Evolutionary conservation across 495 filamentous ascomycete genomes (phyloP), one percentile per base, ranked within the genome.

Genomic region (Tirmania nivea): DNA sequence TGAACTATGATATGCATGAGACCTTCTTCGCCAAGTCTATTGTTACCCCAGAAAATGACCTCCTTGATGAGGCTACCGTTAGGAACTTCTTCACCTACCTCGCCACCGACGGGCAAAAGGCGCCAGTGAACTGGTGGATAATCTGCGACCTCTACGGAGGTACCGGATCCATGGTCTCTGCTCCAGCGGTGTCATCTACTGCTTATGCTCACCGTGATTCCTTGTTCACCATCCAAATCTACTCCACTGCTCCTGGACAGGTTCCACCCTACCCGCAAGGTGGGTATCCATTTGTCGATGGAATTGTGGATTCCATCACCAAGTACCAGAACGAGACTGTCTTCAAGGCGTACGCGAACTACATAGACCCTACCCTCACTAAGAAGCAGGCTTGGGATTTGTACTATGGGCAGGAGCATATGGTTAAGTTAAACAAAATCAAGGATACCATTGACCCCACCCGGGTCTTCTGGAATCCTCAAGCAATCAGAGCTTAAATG

Each of bases 331-430:
- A 62, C 1, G 61, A 66, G n/a, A 63, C 59, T 1, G 59, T 63
- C 0, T 69, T 73, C 51, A 68, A 65, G 1, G 78, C 75, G 0
- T 88, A 87, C 65, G 71, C 80, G 0, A 84, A 83, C 17, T 86
- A 86, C 59, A 74, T 85, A 6, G 83, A 88, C 63, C 76, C 78
- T 1, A 66, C 63, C 5, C 57, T 83, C 54, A 60, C 59, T 21
- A 55, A 74, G 36, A 58, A 60, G 31, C 60, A 69, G 21, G 71
- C 75, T 0, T 73, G 74, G 52, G 54, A 62, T 52, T 59, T 73
- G 57, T 80, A 80, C 60, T 87, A 78, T 71, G 16, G 16, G 4
- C 54, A 63, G 0, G 69, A 69, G 35, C 61, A 75, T 34, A 69
- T 72, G 49, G 54, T 50, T 48, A 65, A 51, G 25, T 61, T 84